These are phyloP conservation scores for Petasospora rhodanensis DNA, from an alignment of 1,139 yeast species.

Conservation along the genomic window DNA sequence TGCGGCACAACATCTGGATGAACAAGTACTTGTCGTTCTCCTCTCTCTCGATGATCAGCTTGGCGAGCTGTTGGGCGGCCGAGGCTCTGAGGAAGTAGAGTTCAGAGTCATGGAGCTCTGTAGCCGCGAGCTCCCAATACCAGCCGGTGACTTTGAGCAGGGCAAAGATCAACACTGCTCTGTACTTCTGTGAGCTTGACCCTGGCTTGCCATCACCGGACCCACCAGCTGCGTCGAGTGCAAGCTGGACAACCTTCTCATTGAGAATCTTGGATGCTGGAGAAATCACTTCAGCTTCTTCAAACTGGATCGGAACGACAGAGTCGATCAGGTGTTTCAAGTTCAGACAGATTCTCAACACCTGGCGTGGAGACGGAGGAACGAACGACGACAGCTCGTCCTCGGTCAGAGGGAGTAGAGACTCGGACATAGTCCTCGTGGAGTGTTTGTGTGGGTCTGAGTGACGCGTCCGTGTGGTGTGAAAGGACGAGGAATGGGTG, in stretches of 20 bases:
- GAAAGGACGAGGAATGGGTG: no score
- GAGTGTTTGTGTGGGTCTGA: no score
- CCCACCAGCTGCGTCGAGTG: slow-evolving; percentile 79
- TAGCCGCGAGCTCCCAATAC: slow-evolving; percentile 60
- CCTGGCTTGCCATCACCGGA: slow-evolving; percentile 55
- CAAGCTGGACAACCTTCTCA: slow-evolving; percentile 52
- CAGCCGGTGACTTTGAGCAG: slow-evolving; percentile 72
- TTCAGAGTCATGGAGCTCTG: slow-evolving; percentile 65
- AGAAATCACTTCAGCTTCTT: slow-evolving; percentile 43
- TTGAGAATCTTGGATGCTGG: slow-evolving; percentile 64
- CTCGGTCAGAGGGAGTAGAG: slow-evolving; percentile 22
- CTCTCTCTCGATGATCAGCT: slow-evolving; percentile 59
- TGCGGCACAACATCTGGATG: slow-evolving; percentile 71
- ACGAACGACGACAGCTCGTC: slow-evolving; percentile 20
- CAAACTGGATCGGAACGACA: slow-evolving; percentile 61
- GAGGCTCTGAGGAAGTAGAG: slow-evolving; percentile 56
- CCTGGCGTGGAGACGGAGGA: slow-evolving; percentile 64
- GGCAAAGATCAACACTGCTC: slow-evolving; percentile 64
- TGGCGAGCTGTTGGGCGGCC: slow-evolving; percentile 72
- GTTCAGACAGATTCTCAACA: slow-evolving; percentile 67
- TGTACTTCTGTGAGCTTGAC: slow-evolving; percentile 56
- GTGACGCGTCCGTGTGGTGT: no score
- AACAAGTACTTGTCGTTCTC: slow-evolving; percentile 60
- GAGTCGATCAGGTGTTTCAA: slow-evolving; percentile 69
- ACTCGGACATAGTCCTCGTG: slow-evolving; percentile 8